These are phyloP conservation scores for Phialocephala subalpina DNA, from an alignment of 2,329 filamentous ascomycete species.

Conservation along the genomic window DNA sequence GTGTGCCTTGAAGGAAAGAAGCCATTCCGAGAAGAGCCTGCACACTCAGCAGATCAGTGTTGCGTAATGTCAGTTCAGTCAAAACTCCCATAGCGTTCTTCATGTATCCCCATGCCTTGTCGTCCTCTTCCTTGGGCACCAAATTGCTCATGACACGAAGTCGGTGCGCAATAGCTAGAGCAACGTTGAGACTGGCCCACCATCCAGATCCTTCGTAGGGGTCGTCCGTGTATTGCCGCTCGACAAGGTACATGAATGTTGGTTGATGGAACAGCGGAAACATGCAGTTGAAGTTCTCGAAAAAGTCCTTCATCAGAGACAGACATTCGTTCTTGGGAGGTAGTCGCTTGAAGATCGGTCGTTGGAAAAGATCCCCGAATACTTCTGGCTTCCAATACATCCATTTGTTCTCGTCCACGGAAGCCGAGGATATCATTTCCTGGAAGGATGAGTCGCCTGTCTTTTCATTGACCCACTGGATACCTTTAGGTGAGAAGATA, in stretches of 20 bases:
- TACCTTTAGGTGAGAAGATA: conserved; percentile 97
- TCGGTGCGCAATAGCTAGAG: conserved; percentile 90
- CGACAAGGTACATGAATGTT: conserved; percentile 97
- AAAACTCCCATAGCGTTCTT: conserved; percentile 97
- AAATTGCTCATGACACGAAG: conserved; percentile 95
- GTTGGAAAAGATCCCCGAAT: conserved; percentile 89
- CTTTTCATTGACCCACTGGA: conserved; percentile 98
- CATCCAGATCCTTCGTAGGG: conserved; percentile 95
- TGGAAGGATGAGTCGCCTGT: conserved; percentile 96
- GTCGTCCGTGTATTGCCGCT: conserved; percentile 90
- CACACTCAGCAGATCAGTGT: conserved; percentile 93
- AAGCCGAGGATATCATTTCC: conserved; percentile 91
- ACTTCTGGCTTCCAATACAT: conserved; percentile 98
- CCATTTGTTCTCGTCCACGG: conserved; percentile 93
- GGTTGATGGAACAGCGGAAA: conserved; percentile 97
- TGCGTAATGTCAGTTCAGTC: conserved; percentile 92
- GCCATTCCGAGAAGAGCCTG: conserved; percentile 94
- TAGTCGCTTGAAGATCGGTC: conserved; percentile 82
- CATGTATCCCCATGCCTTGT: conserved; percentile 93
- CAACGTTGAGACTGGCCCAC: conserved; percentile 98
- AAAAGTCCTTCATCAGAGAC: conserved; percentile 90
- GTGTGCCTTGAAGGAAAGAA: conserved; percentile 93
- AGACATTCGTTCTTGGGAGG: conserved; percentile 88
- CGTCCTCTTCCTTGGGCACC: conserved; percentile 88
- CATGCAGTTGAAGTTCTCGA: conserved; percentile 99